phyloP scores from a whole-genome alignment of 352 stramenopile species.

The Phytopythium sindhum region DNA sequence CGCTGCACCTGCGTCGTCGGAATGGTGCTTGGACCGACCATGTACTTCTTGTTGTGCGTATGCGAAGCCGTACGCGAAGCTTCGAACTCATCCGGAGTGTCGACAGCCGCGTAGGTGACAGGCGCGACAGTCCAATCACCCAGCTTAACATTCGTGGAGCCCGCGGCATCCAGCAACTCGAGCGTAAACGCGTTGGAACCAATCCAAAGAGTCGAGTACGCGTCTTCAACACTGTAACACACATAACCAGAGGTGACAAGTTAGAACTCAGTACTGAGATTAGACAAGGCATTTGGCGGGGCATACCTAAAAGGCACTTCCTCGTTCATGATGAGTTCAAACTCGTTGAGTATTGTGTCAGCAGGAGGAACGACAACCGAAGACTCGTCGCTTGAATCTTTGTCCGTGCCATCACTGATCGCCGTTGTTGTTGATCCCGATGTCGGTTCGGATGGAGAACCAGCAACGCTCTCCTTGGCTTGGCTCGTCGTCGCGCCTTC shows the following conservation, averaged over 20 bases:
- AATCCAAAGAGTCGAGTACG: constrained; percentile 57
- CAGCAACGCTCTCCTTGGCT: background rate
- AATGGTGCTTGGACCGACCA: constrained; percentile 77
- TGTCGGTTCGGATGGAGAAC: background rate
- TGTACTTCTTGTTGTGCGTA: constrained; percentile 88
- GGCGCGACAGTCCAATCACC: constrained; percentile 41
- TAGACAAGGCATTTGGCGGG: background rate
- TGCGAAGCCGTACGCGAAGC: constrained; percentile 52
- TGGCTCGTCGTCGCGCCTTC: background rate
- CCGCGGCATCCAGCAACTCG: constrained; percentile 35
- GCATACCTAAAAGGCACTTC: constrained; percentile 61
- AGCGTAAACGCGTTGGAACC: constrained; percentile 48
- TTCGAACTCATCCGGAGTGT: constrained; percentile 59
- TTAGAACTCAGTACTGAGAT: background rate
- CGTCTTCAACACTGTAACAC: constrained; percentile 56
- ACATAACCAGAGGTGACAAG: background rate
- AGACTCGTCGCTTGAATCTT: constrained; percentile 9
- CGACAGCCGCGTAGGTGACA: constrained; percentile 50
- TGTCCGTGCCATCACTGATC: constrained; percentile 1
- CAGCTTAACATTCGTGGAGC: constrained; percentile 62
- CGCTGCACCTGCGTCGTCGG: constrained; percentile 70
- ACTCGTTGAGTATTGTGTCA: constrained; percentile 61
- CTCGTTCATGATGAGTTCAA: constrained; percentile 71
- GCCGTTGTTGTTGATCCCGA: background rate
- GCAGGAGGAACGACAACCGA: constrained; percentile 28